Evolutionary conservation across 2,329 filamentous ascomycete genomes (phyloP), one percentile per base, ranked within the genome.

Genomic region (Ceratocystiopsis minuta): DNA sequence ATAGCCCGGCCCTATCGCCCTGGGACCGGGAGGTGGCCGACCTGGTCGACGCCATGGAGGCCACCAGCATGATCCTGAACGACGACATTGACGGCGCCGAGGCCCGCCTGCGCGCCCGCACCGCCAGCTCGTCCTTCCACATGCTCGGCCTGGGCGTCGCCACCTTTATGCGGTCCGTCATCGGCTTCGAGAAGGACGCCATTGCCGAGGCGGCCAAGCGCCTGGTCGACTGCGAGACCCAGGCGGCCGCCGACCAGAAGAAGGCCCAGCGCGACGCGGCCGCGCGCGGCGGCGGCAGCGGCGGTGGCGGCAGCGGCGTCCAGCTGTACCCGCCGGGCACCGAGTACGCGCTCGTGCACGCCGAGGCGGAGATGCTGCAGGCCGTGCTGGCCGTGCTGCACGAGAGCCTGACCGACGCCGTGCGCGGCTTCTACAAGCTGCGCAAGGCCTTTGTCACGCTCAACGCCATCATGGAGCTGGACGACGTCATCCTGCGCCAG

Each of bases 381-480:
- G 87, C 87, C 0, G 79, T 98, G 1, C 77, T 95, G 1, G 84
- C 77, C 0, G 83, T 96, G 15, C 63, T 96, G 51, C 92, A 92
- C 50, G 90, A 96, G 63, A 94, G 83, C 55, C 61, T 96, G 52
- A 88, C 87, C 0, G 90, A 96, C 57, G 85, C 78, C 15, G 73
- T 96, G 57, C 85, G 80, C 59, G 85, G 85, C 6, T 96, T 96
- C 54, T 92, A 93, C 55, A 93, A 90, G 59, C 61, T 96, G 51
- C 71, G 88, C 47, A 93, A 92, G 56, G 88, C 88, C 0, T 96
- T 82, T 53, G 64, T 85, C 34, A 80, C 85, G 0, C 65, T 98
- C 4, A 81, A 94, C 52, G 69, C 68, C 11, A 82, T 98, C 43
- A 68, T 87, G 54, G 71, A 80, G 46, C 72, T 78, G 32, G 87